Conservation (phyloP, 805 yeast species). For the Sungouiozyma ichnusensis region DNA sequence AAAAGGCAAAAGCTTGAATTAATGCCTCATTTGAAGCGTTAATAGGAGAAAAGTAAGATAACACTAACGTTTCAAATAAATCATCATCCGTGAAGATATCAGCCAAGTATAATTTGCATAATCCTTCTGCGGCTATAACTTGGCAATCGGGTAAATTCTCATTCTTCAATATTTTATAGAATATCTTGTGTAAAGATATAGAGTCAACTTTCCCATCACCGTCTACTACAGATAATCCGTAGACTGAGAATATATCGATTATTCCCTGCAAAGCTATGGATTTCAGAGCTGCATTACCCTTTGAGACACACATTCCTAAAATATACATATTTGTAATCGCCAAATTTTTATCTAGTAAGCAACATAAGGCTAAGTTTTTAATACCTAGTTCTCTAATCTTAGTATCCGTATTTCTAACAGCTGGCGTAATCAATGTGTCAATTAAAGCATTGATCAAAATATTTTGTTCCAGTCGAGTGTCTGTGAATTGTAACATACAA, state of each 20-base stretch:
- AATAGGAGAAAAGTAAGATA: slow-evolving; percentile 66
- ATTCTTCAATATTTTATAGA: slow-evolving; percentile 53
- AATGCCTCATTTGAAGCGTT: slow-evolving; percentile 54
- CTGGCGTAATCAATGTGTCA: slow-evolving; percentile 70
- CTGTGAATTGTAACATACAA: slow-evolving; percentile 56
- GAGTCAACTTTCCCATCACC: slow-evolving; percentile 55
- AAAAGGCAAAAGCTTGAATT: slow-evolving; percentile 72
- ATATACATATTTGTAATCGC: slow-evolving; percentile 57
- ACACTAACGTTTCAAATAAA: slow-evolving; percentile 56
- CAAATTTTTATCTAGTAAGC: slow-evolving; percentile 54
- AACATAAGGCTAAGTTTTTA: slow-evolving; percentile 67
- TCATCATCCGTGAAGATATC: slow-evolving; percentile 65
- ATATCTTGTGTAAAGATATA: slow-evolving; percentile 54
- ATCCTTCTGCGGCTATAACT: slow-evolving; percentile 74
- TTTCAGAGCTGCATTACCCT: slow-evolving; percentile 54
- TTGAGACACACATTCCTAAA: slow-evolving; percentile 59
- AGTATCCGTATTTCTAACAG: slow-evolving; percentile 50
- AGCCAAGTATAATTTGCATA: slow-evolving; percentile 71
- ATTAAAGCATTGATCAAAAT: slow-evolving; percentile 57
- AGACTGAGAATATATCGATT: slow-evolving; percentile 67
- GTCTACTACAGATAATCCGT: slow-evolving; percentile 61
- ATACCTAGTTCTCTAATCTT: slow-evolving; percentile 56
- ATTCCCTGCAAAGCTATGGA: slow-evolving; percentile 57
- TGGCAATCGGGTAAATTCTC: slow-evolving; percentile 55
- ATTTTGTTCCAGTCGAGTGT: slow-evolving; percentile 54